Base-by-base conservation (phyloP, 306 rosid genomes). In the Citrullus amarus region DNA sequence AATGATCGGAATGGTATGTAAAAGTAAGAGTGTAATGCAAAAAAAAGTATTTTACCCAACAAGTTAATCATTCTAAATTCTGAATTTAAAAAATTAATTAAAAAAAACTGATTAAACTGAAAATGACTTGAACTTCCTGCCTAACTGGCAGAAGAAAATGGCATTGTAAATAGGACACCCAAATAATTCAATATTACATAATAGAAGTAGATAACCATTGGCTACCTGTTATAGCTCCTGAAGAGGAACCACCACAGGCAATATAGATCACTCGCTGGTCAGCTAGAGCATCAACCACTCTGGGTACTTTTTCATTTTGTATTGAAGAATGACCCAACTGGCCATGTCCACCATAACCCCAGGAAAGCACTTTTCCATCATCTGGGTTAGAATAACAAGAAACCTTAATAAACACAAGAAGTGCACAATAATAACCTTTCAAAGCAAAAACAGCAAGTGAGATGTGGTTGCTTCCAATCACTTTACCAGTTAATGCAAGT, bases 281-380 rank as follows among this genome's bases (percentile, higher is more conserved):
- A 65, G 85, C 81, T 81, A 95, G 83, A 81, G 92, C 93, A 86
- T 87, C 90, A 55, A 95, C 80, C 53, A 77, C 81, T n/a, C 85
- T 61, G 59, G 97, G 97, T 82, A 86, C 77, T 84, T 83, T 91
- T 84, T 91, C 84, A 90, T 71, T 91, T 53, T 88, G 84, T 39
- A 89, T 17, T 53, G 91, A 87, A 70, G 89, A 96, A 85, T 92
- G 91, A 34, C 99, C 99, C 87, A 95, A 84, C 80, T 95, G 98
- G 76, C 98, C 97, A 76, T 88, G 96, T 65, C 90, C 92, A 74
- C 98, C 98, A 85, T 95, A 91, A 57, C 98, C 98, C 97, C 98
- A 95, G 6, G 98, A 95, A 79, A 92, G 88, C 79, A 92, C 97
- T 85, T 89, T 91, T 4, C 98, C 98, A 54, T 89, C 96, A 80